phyloP scores from a whole-genome alignment of 805 yeast species.

The Spathaspora passalidarum region DNA sequence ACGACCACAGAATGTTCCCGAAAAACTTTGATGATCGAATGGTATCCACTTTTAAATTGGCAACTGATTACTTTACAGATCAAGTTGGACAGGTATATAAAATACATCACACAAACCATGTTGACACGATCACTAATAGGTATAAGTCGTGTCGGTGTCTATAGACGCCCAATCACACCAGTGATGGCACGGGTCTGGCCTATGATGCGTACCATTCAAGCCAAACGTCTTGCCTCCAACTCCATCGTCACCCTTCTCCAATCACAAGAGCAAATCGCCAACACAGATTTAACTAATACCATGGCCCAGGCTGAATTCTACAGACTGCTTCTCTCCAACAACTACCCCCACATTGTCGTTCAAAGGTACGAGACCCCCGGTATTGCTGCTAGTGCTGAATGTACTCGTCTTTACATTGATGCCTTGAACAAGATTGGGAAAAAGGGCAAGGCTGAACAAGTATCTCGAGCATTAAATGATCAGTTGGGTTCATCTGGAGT shows the following conservation, averaged over 20 bases:
- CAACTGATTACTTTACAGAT: too few relatives aligned
- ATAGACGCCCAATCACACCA: neutral
- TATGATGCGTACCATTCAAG: neutral
- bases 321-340: conserved; percentile 64
- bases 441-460: conserved; percentile 69
- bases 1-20: too few relatives aligned
- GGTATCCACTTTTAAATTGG: neutral
- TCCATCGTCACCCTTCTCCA: conserved; percentile 29
- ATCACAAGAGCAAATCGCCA: conserved; percentile 79
- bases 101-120: neutral
- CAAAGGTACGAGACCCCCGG: conserved; percentile 92
- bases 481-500: conserved; percentile 4
- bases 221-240: conserved; percentile 1
- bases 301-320: conserved; percentile 81
- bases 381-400: conserved; percentile 78
- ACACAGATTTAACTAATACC: conserved; percentile 66
- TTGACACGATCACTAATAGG: neutral
- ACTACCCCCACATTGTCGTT: conserved; percentile 96
- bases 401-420: conserved; percentile 73
- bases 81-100: too few relatives aligned
- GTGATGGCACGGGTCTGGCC: neutral
- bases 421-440: conserved; percentile 81
- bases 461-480: conserved; percentile 34
- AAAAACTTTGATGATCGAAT: too few relatives aligned
- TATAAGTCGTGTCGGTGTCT: neutral